phyloP scores from a whole-genome alignment of 176 grass and related monocot species.

The Poa annua region DNA sequence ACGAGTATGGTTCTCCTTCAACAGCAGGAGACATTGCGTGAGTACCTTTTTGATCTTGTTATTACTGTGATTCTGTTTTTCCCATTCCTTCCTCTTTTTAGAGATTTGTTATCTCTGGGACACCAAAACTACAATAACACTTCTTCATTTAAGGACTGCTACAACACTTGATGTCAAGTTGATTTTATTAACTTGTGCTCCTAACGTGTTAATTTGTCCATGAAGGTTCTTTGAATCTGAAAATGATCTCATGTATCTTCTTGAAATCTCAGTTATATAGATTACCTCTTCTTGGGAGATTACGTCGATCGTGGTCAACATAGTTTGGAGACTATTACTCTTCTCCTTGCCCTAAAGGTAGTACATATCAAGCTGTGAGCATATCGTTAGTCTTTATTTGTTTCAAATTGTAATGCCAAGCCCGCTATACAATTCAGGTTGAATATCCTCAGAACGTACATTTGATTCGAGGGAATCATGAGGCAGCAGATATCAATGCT shows the following conservation, averaged over 20 bases:
- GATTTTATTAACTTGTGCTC: not conserved
- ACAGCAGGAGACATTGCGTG: conserved; percentile 97
- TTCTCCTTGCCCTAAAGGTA: conserved; percentile 99
- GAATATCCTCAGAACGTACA: conserved; percentile 96
- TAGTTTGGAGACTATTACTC: conserved; percentile 97
- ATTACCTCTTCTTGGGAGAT: conserved; percentile 99
- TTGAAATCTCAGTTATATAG: conserved; percentile 74
- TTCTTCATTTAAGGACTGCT: not conserved
- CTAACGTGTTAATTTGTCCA: not conserved
- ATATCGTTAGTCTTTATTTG: not conserved
- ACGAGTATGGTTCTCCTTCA: conserved; percentile 98
- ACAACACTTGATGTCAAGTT: conserved; percentile 4
- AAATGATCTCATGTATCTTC: conserved; percentile 1
- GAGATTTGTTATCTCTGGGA: conserved; percentile 25
- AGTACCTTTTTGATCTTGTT: conserved; percentile 47
- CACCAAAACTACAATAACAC: not conserved
- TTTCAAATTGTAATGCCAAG: conserved; percentile 27
- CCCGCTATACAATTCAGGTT: conserved; percentile 59
- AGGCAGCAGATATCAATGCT: conserved; percentile 99
- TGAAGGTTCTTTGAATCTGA: not conserved
- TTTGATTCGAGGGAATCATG: conserved; percentile 99
- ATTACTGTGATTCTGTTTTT: conserved; percentile 22
- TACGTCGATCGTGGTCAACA: conserved; percentile 99
- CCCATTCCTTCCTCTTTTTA: not conserved
- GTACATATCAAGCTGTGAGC: conserved; percentile 2